These are phyloP conservation scores for Colletotrichum sp. DNA, from an alignment of 2,329 filamentous ascomycete species.

Conservation along the genomic window DNA sequence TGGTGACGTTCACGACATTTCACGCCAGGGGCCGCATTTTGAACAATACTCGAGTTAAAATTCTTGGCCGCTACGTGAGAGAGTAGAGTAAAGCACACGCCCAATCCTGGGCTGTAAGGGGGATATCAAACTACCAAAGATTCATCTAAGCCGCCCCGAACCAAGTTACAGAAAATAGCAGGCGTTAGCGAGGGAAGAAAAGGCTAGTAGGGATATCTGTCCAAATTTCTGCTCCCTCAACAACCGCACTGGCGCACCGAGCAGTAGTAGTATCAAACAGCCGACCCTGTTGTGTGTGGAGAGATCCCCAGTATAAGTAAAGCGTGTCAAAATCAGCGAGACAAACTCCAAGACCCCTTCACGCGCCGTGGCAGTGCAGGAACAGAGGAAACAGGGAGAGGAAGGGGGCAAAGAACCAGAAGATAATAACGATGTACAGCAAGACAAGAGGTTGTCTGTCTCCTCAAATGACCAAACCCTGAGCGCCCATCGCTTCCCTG, in stretches of 20 bases:
- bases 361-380: neutral
- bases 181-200: neutral
- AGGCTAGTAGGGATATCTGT: neutral
- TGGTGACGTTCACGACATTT: neutral
- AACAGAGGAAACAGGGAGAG: neutral
- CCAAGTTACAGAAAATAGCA: neutral
- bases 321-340: neutral
- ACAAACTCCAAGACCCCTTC: neutral
- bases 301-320: neutral
- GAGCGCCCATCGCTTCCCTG: conserved; percentile 12
- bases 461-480: neutral
- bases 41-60: neutral
- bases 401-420: neutral
- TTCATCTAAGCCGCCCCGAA: conserved; percentile 15
- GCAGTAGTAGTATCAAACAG: neutral
- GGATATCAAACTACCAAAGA: conserved; percentile 13
- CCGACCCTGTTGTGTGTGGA: neutral
- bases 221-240: neutral
- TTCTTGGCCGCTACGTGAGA: neutral
- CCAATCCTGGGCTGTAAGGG: neutral
- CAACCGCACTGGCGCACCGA: neutral
- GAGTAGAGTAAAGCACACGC: neutral
- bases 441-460: neutral
- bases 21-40: neutral
- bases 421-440: neutral